Evolutionary conservation across 2,329 filamentous ascomycete genomes (phyloP).

Genomic region (Rhynchosporium secalis): DNA sequence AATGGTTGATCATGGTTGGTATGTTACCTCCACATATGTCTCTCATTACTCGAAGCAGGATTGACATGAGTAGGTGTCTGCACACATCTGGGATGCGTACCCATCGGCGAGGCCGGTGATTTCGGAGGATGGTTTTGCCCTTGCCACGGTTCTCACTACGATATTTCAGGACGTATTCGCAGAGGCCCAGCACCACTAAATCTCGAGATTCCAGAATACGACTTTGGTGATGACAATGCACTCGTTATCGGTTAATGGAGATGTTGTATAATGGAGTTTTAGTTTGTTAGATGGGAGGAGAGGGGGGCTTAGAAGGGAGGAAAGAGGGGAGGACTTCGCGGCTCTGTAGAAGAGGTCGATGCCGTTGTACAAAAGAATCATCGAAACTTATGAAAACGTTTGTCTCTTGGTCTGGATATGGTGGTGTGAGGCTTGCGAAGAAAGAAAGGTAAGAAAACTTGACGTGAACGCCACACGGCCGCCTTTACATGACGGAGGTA

Average conservation of each 20-base stretch:
- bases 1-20: conserved; percentile 99
- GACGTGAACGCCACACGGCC: too few species aligned
- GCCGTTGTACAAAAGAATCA: conserved; percentile 41
- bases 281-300: conserved; percentile 13
- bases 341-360: conserved; percentile 42
- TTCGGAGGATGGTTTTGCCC: conserved; percentile 99
- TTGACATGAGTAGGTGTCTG: conserved; percentile 72
- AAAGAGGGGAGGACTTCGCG: conserved; percentile 41
- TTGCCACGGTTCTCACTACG: conserved; percentile 99
- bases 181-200: conserved; percentile 97
- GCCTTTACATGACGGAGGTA: too few species aligned
- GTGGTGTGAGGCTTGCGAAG: neutral
- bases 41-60: neutral
- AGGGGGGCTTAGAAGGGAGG: conserved; percentile 12
- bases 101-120: conserved; percentile 97
- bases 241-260: conserved; percentile 82
- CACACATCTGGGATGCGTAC: conserved; percentile 98
- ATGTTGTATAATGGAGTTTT: conserved; percentile 21
- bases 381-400: conserved; percentile 23
- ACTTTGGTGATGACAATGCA: conserved; percentile 86
- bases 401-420: neutral
- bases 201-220: conserved; percentile 90
- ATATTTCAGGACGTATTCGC: conserved; percentile 97
- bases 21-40: conserved; percentile 36
- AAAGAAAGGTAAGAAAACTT: too few species aligned